Evolutionary conservation across 305 asterid species (phyloP).

Genomic region (Ruellia speciosa): DNA sequence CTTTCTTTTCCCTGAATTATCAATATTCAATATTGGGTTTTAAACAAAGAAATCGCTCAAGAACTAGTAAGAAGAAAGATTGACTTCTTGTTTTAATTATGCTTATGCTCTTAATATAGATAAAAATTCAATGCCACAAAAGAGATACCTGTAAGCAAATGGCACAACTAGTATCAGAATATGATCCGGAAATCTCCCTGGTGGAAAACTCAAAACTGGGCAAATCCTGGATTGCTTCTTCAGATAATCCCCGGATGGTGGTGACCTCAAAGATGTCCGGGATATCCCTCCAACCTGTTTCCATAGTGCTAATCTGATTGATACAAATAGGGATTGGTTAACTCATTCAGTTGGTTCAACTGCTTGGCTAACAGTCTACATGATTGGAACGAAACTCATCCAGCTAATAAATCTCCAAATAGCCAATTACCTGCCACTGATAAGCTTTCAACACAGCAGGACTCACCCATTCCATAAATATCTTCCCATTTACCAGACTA

Average conservation of each 20-base stretch:
- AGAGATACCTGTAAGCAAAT: conserved; percentile 70
- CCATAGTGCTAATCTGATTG: conserved; percentile 59
- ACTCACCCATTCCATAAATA: conserved; percentile 93
- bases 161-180: conserved; percentile 43
- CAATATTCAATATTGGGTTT: background rate
- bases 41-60: too few relatives aligned
- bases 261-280: conserved; percentile 72
- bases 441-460: conserved; percentile 88
- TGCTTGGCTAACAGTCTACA: conserved; percentile 13
- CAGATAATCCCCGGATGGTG: conserved; percentile 44
- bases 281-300: conserved; percentile 59
- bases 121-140: background rate
- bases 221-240: conserved; percentile 40
- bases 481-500: conserved; percentile 80
- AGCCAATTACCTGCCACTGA: conserved; percentile 71
- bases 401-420: background rate
- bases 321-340: background rate
- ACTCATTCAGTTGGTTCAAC: conserved; percentile 17
- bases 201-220: conserved; percentile 37
- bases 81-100: background rate
- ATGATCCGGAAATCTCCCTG: conserved; percentile 11
- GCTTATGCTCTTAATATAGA: background rate
- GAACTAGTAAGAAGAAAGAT: too few relatives aligned
- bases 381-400: background rate
- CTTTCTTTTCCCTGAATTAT: too few relatives aligned